Evolutionary conservation across 495 filamentous ascomycete species (phyloP).

Genomic region (Glonium stellatum): DNA sequence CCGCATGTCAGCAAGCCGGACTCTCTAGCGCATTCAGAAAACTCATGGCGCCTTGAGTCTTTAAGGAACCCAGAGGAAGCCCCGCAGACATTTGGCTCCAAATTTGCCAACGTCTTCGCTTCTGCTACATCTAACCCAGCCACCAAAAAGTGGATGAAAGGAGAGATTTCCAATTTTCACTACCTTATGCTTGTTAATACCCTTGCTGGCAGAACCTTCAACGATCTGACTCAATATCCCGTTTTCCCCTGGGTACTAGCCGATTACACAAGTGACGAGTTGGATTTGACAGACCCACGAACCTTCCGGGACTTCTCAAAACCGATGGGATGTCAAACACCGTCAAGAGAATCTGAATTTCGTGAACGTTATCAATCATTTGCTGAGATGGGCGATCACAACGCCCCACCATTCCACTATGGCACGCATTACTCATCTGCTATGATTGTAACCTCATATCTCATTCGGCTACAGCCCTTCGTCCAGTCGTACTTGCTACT

Average conservation of each 20-base stretch:
- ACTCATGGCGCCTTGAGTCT: conserved; percentile 82
- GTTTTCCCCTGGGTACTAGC: conserved; percentile 97
- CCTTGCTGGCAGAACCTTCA: conserved; percentile 93
- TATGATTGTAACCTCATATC: conserved; percentile 95
- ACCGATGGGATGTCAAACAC: conserved; percentile 91
- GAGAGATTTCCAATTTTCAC: conserved; percentile 96
- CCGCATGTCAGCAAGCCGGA: conserved; percentile 60
- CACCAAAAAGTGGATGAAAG: conserved; percentile 84
- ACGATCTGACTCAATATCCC: conserved; percentile 95
- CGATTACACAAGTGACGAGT: conserved; percentile 92
- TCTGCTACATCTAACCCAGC: conserved; percentile 63
- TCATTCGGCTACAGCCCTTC: conserved; percentile 92
- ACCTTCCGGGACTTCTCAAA: conserved; percentile 88
- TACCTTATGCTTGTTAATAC: conserved; percentile 98
- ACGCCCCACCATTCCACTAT: conserved; percentile 82
- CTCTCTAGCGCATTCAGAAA: conserved; percentile 48
- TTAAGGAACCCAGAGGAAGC: conserved; percentile 74
- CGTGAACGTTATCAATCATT: conserved; percentile 77
- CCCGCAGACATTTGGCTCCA: conserved; percentile 76
- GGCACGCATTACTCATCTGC: conserved; percentile 98
- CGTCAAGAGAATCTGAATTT: conserved; percentile 66
- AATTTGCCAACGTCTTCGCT: conserved; percentile 93
- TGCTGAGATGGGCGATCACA: conserved; percentile 81
- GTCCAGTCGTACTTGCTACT: conserved; percentile 95
- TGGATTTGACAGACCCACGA: conserved; percentile 75